These are phyloP conservation scores for Globisporangium cederbergense DNA, from an alignment of 352 stramenopile genomes.

Conservation along the genomic window DNA sequence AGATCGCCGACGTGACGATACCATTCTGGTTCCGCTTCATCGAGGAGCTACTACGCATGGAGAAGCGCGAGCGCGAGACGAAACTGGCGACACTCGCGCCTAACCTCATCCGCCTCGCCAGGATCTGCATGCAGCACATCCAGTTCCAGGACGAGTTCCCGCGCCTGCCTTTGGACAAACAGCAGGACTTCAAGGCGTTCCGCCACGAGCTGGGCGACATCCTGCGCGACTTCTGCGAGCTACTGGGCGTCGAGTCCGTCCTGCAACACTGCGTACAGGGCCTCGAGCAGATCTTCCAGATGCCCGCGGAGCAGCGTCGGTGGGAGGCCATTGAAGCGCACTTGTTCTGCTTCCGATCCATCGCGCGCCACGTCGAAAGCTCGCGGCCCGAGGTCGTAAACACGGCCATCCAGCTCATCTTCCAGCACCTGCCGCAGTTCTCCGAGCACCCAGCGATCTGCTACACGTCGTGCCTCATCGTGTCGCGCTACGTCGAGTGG, in stretches of 20 bases:
- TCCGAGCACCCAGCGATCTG: slow-evolving; percentile 71
- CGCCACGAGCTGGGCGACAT: slow-evolving; percentile 79
- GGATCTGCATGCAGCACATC: slow-evolving; percentile 79
- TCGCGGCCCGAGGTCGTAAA: slow-evolving; percentile 20
- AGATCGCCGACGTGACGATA: slow-evolving; percentile 83
- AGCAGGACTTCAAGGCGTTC: slow-evolving; percentile 82
- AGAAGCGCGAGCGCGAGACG: slow-evolving; percentile 4
- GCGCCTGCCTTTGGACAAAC: slow-evolving; percentile 57
- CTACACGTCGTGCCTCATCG: slow-evolving; percentile 84
- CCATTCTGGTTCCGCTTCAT: slow-evolving; percentile 81
- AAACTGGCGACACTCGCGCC: slow-evolving; percentile 43
- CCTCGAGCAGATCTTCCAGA: slow-evolving; percentile 64
- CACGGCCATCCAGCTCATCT: slow-evolving; percentile 65
- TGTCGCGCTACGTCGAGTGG: slow-evolving; percentile 82
- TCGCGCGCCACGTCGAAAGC: slow-evolving; percentile 76
- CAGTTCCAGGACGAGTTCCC: slow-evolving; percentile 74
- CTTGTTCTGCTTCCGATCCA: slow-evolving; percentile 82
- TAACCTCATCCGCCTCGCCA: slow-evolving; percentile 53
- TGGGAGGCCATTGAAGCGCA: slow-evolving; percentile 83
- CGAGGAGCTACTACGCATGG: slow-evolving; percentile 35
- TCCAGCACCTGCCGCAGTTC: slow-evolving; percentile 73
- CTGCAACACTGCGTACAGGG: slow-evolving; percentile 77
- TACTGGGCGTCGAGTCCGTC: slow-evolving; percentile 67
- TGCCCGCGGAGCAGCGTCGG: slow-evolving; percentile 31
- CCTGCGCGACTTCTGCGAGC: slow-evolving; percentile 70